Evolutionary conservation across 2,329 filamentous ascomycete species (phyloP).

Genomic region (Teratosphaeriaceae sp.): DNA sequence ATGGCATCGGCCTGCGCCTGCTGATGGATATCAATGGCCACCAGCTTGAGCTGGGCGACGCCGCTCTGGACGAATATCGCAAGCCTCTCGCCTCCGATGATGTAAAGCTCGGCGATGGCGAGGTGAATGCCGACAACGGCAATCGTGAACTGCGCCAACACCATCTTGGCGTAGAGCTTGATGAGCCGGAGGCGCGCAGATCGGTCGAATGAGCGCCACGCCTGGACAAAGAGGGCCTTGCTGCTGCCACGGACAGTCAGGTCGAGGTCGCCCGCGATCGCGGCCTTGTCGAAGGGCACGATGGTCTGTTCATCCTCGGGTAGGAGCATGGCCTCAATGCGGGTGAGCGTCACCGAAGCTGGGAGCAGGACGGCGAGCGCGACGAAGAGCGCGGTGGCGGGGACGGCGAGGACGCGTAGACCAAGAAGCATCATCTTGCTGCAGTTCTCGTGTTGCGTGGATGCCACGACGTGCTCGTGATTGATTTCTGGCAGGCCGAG

Average conservation of each 20-base stretch:
- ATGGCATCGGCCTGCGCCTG: not conserved
- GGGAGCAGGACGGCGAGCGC: slow-evolving; percentile 70
- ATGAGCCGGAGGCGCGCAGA: slow-evolving; percentile 66
- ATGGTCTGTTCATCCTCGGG: slow-evolving; percentile 75
- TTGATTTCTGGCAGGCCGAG: slow-evolving; percentile 37
- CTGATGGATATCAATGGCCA: slow-evolving; percentile 17
- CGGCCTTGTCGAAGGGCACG: slow-evolving; percentile 82
- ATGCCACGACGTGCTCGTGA: slow-evolving; percentile 18
- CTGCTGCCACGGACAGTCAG: slow-evolving; percentile 59
- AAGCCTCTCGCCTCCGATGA: slow-evolving; percentile 25
- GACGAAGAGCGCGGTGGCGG: slow-evolving; percentile 38
- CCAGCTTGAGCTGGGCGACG: slow-evolving; percentile 20
- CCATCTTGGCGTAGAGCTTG: slow-evolving; percentile 68
- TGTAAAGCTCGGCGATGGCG: slow-evolving; percentile 22
- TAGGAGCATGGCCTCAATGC: slow-evolving; percentile 81
- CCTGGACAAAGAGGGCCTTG: slow-evolving; percentile 60
- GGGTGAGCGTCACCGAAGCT: slow-evolving; percentile 66
- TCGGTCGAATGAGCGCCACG: slow-evolving; percentile 71
- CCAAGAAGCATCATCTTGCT: slow-evolving; percentile 24
- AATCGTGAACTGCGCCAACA: slow-evolving; percentile 41
- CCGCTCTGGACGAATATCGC: slow-evolving; percentile 20
- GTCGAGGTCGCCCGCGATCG: slow-evolving; percentile 61
- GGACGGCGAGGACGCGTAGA: slow-evolving; percentile 37
- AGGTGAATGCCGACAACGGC: slow-evolving; percentile 20
- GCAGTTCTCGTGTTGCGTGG: slow-evolving; percentile 19